phyloP scores from a whole-genome alignment of 495 filamentous ascomycete species.

The Chaetomidium leptoderma region DNA sequence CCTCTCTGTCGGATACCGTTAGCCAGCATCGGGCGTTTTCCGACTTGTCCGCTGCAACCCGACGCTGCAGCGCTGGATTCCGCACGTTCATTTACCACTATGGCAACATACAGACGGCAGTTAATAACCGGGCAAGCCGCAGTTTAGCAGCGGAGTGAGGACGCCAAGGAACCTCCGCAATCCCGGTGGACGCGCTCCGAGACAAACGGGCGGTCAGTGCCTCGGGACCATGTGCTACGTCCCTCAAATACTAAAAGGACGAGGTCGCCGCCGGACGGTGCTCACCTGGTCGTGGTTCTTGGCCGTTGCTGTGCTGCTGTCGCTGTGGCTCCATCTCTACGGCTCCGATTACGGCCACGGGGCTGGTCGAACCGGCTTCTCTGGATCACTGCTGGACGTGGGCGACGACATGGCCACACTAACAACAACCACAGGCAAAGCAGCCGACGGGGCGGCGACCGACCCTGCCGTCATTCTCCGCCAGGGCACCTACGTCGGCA shows the following conservation, averaged over 20 bases:
- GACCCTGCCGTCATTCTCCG: slow-evolving; percentile 39
- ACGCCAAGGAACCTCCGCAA: not conserved
- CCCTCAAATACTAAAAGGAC: not conserved
- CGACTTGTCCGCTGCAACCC: too few species aligned
- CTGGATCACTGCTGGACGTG: not conserved
- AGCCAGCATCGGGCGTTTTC: not conserved
- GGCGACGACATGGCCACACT: not conserved
- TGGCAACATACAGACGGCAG: too few species aligned
- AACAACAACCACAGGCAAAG: not conserved
- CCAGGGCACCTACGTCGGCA: slow-evolving; percentile 56
- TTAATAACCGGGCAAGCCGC: too few species aligned
- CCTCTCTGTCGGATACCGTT: not conserved
- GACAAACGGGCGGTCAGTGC: not conserved
- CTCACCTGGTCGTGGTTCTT: slow-evolving; percentile 1
- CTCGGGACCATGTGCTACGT: not conserved
- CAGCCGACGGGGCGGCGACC: not conserved
- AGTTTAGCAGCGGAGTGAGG: too few species aligned
- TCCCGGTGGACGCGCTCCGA: too few species aligned
- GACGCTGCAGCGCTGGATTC: too few species aligned
- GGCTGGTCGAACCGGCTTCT: not conserved
- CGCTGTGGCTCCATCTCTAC: slow-evolving; percentile 13
- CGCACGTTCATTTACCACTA: too few species aligned
- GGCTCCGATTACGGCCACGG: not conserved
- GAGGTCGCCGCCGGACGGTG: not conserved
- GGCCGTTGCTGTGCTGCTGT: slow-evolving; percentile 1